Conservation (phyloP, 768 basidiomycete species). For the Rhizopogon vesiculosus region DNA sequence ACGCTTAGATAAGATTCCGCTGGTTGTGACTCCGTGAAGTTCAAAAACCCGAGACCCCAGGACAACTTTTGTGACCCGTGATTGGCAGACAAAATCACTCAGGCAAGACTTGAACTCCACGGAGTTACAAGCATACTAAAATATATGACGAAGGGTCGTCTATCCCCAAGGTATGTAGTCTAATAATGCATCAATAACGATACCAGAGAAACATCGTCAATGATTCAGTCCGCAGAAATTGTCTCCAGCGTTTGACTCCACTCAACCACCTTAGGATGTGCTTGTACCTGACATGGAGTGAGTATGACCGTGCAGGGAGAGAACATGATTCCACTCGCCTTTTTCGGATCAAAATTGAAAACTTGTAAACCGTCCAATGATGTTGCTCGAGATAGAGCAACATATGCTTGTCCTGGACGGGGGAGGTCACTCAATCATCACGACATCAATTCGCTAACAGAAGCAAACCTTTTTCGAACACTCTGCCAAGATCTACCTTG, state of each 20-base stretch:
- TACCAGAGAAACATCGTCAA: background rate
- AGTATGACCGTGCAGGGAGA: background rate
- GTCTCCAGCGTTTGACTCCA: constrained; percentile 71
- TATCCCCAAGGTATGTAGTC: background rate
- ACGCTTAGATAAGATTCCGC: too few relatives aligned
- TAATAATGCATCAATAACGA: background rate
- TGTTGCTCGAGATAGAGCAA: constrained; percentile 86
- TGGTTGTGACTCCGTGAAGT: too few relatives aligned
- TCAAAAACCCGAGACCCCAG: too few relatives aligned
- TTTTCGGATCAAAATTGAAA: constrained; percentile 67
- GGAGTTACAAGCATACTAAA: too few relatives aligned
- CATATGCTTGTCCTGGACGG: constrained; percentile 77
- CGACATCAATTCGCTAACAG: background rate
- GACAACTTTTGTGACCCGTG: too few relatives aligned
- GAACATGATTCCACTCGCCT: constrained; percentile 40
- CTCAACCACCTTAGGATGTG: constrained; percentile 64
- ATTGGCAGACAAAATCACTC: too few relatives aligned
- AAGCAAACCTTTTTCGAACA: constrained; percentile 82
- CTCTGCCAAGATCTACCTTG: constrained; percentile 87
- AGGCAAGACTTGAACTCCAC: too few relatives aligned
- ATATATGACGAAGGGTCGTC: background rate
- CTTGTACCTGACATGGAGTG: constrained; percentile 46
- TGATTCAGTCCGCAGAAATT: constrained; percentile 22
- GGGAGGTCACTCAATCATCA: constrained; percentile 1
- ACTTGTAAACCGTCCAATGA: constrained; percentile 83